These are phyloP conservation scores for Quercus mongolica DNA, from an alignment of 306 rosid genomes.

Conservation along the genomic window DNA sequence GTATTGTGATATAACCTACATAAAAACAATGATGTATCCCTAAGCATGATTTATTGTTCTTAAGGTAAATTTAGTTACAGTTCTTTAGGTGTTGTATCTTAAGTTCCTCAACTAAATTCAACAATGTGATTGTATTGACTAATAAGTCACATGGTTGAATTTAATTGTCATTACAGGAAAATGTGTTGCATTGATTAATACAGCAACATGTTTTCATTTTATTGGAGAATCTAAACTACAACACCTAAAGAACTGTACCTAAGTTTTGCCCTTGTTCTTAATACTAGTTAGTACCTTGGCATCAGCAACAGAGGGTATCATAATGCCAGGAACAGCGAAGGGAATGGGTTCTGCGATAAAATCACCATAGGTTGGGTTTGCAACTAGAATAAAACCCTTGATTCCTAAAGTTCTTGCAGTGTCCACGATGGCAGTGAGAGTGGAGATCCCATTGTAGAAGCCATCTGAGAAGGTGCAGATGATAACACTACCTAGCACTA, in stretches of 20 bases:
- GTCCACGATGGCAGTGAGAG: slow-evolving; percentile 46
- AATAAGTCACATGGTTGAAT: no score
- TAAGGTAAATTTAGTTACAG: no score
- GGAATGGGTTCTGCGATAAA: slow-evolving; percentile 73
- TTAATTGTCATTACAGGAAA: no score
- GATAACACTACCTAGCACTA: slow-evolving; percentile 49
- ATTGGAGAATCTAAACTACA: no score
- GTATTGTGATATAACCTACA: slow-evolving; percentile 50
- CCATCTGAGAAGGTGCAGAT: slow-evolving; percentile 78
- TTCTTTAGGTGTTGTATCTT: no score
- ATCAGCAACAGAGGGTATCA: slow-evolving; percentile 60
- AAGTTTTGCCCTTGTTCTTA: not conserved
- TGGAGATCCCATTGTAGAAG: slow-evolving; percentile 61
- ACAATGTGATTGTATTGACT: no score
- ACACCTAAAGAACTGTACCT: not conserved
- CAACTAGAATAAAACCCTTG: slow-evolving; percentile 54
- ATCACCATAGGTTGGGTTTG: slow-evolving; percentile 66
- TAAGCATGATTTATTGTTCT: not conserved
- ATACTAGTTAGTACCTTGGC: slow-evolving; percentile 43
- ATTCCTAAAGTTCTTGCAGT: slow-evolving; percentile 52
- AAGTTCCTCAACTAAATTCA: no score
- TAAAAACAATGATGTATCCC: not conserved
- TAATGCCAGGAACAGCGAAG: slow-evolving; percentile 52
- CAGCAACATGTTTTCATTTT: no score
- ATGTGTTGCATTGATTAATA: no score